A percentile compares a stretch with the other conserved stretches of the same genome.
Conservation (phyloP, 2,329 filamentous ascomycete species). For the Colletotrichum agaves region DNA sequence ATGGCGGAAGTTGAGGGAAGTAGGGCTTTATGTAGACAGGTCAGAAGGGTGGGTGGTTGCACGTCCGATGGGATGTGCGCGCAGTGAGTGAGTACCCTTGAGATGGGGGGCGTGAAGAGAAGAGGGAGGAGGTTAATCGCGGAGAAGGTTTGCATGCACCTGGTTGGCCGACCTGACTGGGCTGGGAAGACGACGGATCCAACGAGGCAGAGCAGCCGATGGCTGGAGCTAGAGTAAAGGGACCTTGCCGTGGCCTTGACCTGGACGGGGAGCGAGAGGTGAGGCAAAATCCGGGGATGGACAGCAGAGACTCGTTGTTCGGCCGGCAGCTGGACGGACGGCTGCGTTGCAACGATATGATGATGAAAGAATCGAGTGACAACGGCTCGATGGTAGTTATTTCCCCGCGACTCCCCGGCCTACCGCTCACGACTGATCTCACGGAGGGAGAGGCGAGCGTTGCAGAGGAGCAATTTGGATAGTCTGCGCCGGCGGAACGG, state of each 20-base stretch:
- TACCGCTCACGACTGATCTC: conserved; percentile 1
- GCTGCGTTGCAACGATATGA: conserved; percentile 28
- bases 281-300: conserved; percentile 10
- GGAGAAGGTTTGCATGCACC: conserved; percentile 14
- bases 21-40: conserved; percentile 32
- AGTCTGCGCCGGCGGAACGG: conserved; percentile 24
- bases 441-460: conserved; percentile 2
- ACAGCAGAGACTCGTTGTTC: conserved; percentile 1
- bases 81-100: neutral
- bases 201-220: neutral
- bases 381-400: neutral
- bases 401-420: conserved; percentile 16
- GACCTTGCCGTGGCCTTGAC: neutral
- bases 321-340: conserved; percentile 1
- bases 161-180: conserved; percentile 3
- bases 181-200: conserved; percentile 1
- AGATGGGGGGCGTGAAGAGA: neutral
- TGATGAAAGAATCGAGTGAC: conserved; percentile 15
- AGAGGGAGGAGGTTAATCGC: conserved; percentile 7
- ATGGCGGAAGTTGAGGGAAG: conserved; percentile 13
- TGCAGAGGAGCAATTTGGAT: conserved; percentile 28
- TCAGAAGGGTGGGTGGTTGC: neutral
- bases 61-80: neutral
- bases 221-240: conserved; percentile 5
- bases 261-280: neutral